Evolutionary conservation across 2,329 filamentous ascomycete species (phyloP).

Genomic region (Coleophoma eucalyptorum): DNA sequence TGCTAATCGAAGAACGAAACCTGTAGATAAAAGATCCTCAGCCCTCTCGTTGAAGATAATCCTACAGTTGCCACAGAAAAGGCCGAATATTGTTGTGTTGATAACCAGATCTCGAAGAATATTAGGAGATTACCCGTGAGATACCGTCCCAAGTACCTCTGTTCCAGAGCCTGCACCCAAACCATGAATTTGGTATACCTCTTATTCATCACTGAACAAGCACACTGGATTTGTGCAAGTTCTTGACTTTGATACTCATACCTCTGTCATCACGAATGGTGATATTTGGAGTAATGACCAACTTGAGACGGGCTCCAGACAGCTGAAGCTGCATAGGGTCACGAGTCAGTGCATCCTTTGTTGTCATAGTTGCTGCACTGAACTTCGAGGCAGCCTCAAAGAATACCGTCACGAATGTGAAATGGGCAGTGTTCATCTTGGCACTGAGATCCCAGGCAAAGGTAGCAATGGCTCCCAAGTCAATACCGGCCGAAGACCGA

Average conservation of each 20-base stretch:
- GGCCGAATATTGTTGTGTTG: too few relatives aligned
- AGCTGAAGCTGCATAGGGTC: constrained; percentile 41
- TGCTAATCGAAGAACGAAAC: too few relatives aligned
- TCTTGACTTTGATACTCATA: constrained; percentile 19
- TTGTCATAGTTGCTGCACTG: constrained; percentile 41
- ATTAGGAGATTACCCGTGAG: too few relatives aligned
- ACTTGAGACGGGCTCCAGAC: constrained; percentile 47
- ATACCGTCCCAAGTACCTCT: too few relatives aligned
- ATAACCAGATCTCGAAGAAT: too few relatives aligned
- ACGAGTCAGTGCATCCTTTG: constrained; percentile 34
- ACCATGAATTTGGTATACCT: too few relatives aligned
- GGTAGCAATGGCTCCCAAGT: constrained; percentile 25
- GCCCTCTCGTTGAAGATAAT: too few relatives aligned
- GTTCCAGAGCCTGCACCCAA: too few relatives aligned
- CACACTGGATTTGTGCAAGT: constrained; percentile 17
- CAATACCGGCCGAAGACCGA: constrained; percentile 34
- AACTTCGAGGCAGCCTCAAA: constrained; percentile 47
- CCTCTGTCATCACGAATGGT: constrained; percentile 46
- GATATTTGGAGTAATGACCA: constrained; percentile 50
- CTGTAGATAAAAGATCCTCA: too few relatives aligned
- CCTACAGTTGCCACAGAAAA: too few relatives aligned
- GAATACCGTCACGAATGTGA: constrained; percentile 43
- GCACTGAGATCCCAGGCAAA: constrained; percentile 30
- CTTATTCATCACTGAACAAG: constrained; percentile 8
- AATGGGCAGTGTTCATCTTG: constrained; percentile 38